Evolutionary conservation across 176 grass and related monocot species (phyloP).

Genomic region (Triticum aestivum): IWGSC_CS_RefSeq_v2.1 NC_057802.1:80635542-80636041

Average conservation of each 20-base stretch:
- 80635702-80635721: slow-evolving; percentile 32
- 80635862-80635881: slow-evolving; percentile 17
- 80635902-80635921: slow-evolving; percentile 23
- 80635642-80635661: slow-evolving; percentile 29
- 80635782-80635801: neutral
- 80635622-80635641: slow-evolving; percentile 63
- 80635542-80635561: neutral
- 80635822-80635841: slow-evolving; percentile 38
- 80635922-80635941: slow-evolving; percentile 63
- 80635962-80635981: neutral
- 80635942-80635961: slow-evolving; percentile 33
- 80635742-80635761: slow-evolving; percentile 39
- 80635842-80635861: slow-evolving; percentile 28
- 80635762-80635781: slow-evolving; percentile 39
- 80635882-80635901: slow-evolving; percentile 11
- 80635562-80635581: slow-evolving; percentile 39
- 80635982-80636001: slow-evolving; percentile 38
- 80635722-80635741: slow-evolving; percentile 23
- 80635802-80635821: slow-evolving; percentile 26
- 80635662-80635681: slow-evolving; percentile 20
- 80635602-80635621: slow-evolving; percentile 64
- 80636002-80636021: slow-evolving; percentile 51
- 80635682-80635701: slow-evolving; percentile 33
- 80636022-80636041: neutral
- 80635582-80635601: slow-evolving; percentile 50